Conservation (phyloP, 2,329 filamentous ascomycete genomes). For the Colletotrichum chrysophilum region DNA sequence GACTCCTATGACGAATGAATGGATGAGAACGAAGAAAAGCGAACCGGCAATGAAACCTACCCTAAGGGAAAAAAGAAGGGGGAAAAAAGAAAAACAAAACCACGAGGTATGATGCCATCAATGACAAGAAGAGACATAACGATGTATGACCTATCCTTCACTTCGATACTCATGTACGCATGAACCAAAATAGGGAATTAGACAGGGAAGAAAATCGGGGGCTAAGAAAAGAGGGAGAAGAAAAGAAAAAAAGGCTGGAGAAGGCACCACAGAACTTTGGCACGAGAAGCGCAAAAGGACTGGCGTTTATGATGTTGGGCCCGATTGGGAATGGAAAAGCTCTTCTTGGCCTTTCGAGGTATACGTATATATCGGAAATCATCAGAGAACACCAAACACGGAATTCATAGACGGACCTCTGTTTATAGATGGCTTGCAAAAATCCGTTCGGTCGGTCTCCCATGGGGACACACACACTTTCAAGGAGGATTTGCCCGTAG, state of each 20-base stretch:
- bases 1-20: constrained; percentile 7
- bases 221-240: not conserved
- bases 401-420: not conserved
- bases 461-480: not conserved
- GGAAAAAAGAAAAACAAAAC: not conserved
- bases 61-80: not conserved
- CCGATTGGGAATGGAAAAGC: not conserved
- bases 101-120: not conserved
- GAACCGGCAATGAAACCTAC: not conserved
- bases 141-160: constrained; percentile 4
- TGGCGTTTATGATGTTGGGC: not conserved
- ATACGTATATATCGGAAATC: not conserved
- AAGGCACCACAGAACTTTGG: constrained; percentile 3
- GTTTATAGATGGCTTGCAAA: not conserved
- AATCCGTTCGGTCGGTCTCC: not conserved
- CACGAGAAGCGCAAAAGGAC: not conserved
- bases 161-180: not conserved
- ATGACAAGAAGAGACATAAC: not conserved
- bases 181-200: not conserved
- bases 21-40: not conserved
- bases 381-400: not conserved
- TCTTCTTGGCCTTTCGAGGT: not conserved
- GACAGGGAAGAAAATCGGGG: not conserved
- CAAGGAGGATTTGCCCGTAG: not conserved
- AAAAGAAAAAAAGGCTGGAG: not conserved